Evolutionary conservation across 2,329 filamentous ascomycete species (phyloP).

Genomic region (Aspergillus bombycis): DNA sequence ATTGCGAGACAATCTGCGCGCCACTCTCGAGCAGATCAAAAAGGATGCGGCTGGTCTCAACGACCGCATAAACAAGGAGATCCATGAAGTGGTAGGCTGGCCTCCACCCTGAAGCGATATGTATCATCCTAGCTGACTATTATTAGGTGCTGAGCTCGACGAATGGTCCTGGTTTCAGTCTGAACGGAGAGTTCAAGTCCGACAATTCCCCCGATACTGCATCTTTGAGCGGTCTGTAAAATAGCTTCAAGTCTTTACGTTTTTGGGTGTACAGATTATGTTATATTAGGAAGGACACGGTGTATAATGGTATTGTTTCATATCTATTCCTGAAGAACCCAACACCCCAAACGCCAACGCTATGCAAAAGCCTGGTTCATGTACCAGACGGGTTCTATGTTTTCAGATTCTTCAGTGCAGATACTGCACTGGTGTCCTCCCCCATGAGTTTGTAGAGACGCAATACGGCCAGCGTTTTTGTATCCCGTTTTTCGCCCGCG

Average conservation of each 20-base stretch:
- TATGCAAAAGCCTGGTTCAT: constrained; percentile 34
- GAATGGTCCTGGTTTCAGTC: constrained; percentile 79
- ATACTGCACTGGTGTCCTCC: constrained; percentile 62
- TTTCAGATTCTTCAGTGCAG: constrained; percentile 54
- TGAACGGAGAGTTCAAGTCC: constrained; percentile 77
- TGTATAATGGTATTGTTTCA: constrained; percentile 46
- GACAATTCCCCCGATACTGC: constrained; percentile 60
- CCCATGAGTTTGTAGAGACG: constrained; percentile 65
- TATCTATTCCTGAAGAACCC: constrained; percentile 23
- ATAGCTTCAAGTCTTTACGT: constrained; percentile 43
- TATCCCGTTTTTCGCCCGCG: constrained; percentile 37
- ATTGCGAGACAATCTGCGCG: constrained; percentile 80
- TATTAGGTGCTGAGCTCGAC: constrained; percentile 80
- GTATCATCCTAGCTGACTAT: constrained; percentile 47
- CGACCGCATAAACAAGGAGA: constrained; percentile 68
- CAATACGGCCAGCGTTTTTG: constrained; percentile 58
- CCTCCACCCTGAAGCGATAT: not conserved
- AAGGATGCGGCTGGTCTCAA: constrained; percentile 70
- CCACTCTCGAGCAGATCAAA: constrained; percentile 76
- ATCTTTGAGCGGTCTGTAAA: constrained; percentile 47
- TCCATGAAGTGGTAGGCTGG: constrained; percentile 67
- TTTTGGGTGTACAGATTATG: constrained; percentile 44
- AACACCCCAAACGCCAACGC: constrained; percentile 46
- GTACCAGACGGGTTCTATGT: constrained; percentile 26
- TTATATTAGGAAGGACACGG: constrained; percentile 45